Evolutionary conservation across 345 rosid genomes (phyloP), one percentile per base, ranked within the genome.

Genomic region (Ceriops decandra): DNA sequence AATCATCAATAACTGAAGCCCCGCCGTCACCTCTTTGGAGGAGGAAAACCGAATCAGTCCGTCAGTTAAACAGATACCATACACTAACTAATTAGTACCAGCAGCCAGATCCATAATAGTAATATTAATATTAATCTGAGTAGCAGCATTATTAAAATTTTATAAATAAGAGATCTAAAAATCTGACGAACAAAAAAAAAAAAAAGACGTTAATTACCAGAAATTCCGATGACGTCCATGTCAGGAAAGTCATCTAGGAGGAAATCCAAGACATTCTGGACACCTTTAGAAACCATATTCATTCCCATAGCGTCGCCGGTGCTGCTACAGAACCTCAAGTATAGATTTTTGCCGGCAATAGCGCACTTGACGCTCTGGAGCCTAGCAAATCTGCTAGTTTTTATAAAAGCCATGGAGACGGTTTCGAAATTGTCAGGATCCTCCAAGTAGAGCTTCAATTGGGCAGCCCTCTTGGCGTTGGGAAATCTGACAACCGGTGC

Each of bases 281-380:
- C 85, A 58, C 85, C 82, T 74, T 82, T 82, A 5, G 85, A 82
- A 22, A 82, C 76, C 85, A 79, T 82, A 71, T 82, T 82, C 85
- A 82, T 82, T 30, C 85, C 85, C 85, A 82, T 82, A 4, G 85
- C 85, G 56, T 82, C 85, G 13, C 82, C 85, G 7, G 85, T 82
- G 78, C 80, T 64, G 70, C 81, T 78, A 6, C 64, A 38, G 66
- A 82, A 82, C 52, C 85, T 70, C 62, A 76, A 24, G 80, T 78
- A 82, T 15, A 79, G 76, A 62, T 76, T 82, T 65, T 70, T 82
- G 35, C 85, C 85, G 0, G 81, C 76, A 6, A 82, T 56, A 7
- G 85, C 54, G 21, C 82, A 68, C 22, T 71, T 68, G 19, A 79
- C 58, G 62, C 57, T 64, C 57, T 82, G 82, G 20, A 82, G 78